Base-by-base conservation (phyloP, 2,329 filamentous ascomycete genomes). In the Amphichorda felina region DNA sequence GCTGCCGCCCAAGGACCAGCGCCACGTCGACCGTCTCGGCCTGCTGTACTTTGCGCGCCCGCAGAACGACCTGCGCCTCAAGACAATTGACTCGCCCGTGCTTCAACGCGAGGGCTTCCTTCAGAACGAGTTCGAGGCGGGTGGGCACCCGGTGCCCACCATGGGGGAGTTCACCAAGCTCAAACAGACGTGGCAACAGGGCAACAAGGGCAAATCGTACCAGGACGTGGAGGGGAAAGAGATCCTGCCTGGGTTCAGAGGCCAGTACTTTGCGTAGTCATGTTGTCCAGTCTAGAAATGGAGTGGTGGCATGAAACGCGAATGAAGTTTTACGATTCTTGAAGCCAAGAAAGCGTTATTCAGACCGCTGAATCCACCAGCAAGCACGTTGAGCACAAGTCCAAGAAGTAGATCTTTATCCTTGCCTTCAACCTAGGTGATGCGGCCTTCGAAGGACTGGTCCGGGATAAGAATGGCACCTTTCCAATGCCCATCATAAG, bases 1-100 rank as follows among this genome's bases (percentile, higher is more conserved):
- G 1, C 49, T 55, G 2, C 59, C 59, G 1, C 60, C 60, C 2
- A 53, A 54, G 30, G 60, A 63, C 39, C 60, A 63, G 38, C 46
- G 59, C 1, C 49, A 68, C 35, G 55, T 66, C 3, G 62, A 68
- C 35, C 59, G 68, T 1, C 53, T 69, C 0, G 67, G 68, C 0
- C 46, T 72, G 4, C 43, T 72, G 26, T 72, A 70, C 41, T 70
- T 71, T 48, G 63, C 66, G 2, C 60, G 67, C 0, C 55, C 58
- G 2, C 52, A 61, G 35, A 61, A 63, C 24, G 53, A 58, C 18
- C 46, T 63, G 1, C 43, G 50, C 1, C 43, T 63, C 1, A 54
- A 49, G 14, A 61, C 60, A 0, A 43, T 63, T 4, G 51, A 62
- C 41, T 60, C 57, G 0, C 57, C 59, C 0, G 40, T 62, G 2